phyloP scores from a whole-genome alignment of 257 asterid genomes.

The Plantago major region DNA sequence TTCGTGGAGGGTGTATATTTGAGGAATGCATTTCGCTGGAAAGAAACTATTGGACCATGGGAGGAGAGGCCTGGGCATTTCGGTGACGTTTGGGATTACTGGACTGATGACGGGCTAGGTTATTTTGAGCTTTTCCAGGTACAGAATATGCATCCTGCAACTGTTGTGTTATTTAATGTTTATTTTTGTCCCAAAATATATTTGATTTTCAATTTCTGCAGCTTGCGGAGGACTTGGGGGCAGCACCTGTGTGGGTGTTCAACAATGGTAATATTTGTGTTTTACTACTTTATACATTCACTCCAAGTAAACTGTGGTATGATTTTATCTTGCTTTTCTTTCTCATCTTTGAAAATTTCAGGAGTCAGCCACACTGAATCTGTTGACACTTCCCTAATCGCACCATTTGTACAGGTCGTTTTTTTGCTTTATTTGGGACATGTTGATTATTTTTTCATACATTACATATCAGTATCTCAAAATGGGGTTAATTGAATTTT shows the following conservation, averaged over 20 bases:
- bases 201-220: constrained; percentile 28
- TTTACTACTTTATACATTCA: constrained; percentile 7
- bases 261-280: constrained; percentile 62
- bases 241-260: constrained; percentile 91
- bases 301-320: not conserved
- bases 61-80: constrained; percentile 96
- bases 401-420: constrained; percentile 70
- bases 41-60: constrained; percentile 95
- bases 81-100: constrained; percentile 95
- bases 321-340: constrained; percentile 4
- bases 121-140: constrained; percentile 92
- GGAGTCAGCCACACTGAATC: constrained; percentile 91
- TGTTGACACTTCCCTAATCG: constrained; percentile 62
- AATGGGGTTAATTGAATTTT: no score
- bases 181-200: not conserved
- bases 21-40: constrained; percentile 94
- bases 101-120: constrained; percentile 97
- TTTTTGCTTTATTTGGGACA: not conserved
- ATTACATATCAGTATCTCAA: not conserved
- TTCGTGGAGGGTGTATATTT: constrained; percentile 93
- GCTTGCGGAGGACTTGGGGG: constrained; percentile 97
- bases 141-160: constrained; percentile 9
- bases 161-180: not conserved
- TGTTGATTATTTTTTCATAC: not conserved
- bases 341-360: constrained; percentile 28